Percentiles rank a stretch among this genome's conserved stretches.
Evolutionary conservation across 2,329 filamentous ascomycete genomes (phyloP).

Genomic region (Saccharata proteae): DNA sequence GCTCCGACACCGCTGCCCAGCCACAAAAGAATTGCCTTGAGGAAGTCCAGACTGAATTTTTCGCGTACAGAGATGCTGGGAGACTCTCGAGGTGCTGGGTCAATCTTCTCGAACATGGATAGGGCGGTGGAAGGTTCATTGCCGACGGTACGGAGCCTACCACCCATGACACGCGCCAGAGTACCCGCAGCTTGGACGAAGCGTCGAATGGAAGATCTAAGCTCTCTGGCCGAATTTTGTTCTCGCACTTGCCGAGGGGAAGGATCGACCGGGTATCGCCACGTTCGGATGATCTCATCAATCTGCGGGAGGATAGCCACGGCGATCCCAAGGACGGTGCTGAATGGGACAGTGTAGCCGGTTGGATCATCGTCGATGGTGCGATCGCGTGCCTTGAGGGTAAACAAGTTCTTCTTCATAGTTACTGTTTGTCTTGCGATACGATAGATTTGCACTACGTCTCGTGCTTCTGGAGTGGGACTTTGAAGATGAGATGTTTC

Average conservation of each 20-base stretch:
- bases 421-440: slow-evolving; percentile 44
- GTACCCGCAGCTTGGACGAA: slow-evolving; percentile 53
- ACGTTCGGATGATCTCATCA: slow-evolving; percentile 42
- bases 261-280: slow-evolving; percentile 50
- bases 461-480: slow-evolving; percentile 25
- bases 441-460: slow-evolving; percentile 37
- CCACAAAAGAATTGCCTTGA: slow-evolving; percentile 52
- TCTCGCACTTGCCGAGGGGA: slow-evolving; percentile 37
- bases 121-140: slow-evolving; percentile 21
- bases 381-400: slow-evolving; percentile 22
- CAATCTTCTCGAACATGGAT: slow-evolving; percentile 33
- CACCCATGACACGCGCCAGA: slow-evolving; percentile 44
- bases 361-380: slow-evolving; percentile 14
- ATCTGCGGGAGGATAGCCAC: slow-evolving; percentile 41
- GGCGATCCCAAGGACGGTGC: slow-evolving; percentile 24
- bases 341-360: slow-evolving; percentile 32
- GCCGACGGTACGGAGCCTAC: slow-evolving; percentile 34
- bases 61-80: slow-evolving; percentile 24
- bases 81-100: slow-evolving; percentile 29
- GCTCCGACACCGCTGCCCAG: slow-evolving; percentile 45
- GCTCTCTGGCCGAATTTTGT: slow-evolving; percentile 44
- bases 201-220: slow-evolving; percentile 43
- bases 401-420: slow-evolving; percentile 45
- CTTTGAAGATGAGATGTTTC: slow-evolving; percentile 18
- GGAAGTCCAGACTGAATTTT: slow-evolving; percentile 52